Percentiles rank a stretch among this genome's conserved stretches.
phyloP scores from a whole-genome alignment of 2,329 filamentous ascomycete species.

The Pseudocercospora ulei region DNA sequence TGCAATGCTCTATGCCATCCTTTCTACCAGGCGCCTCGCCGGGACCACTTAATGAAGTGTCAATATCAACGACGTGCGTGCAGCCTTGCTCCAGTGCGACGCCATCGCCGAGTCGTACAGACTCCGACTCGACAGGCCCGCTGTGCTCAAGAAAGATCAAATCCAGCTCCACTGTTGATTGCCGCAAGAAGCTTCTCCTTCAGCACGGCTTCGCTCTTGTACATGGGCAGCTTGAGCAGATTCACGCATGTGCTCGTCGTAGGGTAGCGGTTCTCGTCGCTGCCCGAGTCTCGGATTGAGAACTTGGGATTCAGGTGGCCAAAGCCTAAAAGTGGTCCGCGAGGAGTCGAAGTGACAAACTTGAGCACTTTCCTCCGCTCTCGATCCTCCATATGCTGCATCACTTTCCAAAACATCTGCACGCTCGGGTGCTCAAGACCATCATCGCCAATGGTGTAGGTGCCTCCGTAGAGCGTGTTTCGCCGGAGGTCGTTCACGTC shows the following conservation, averaged over 20 bases:
- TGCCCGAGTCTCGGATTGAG: slow-evolving; percentile 74
- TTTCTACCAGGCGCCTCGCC: slow-evolving; percentile 6
- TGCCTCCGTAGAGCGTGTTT: slow-evolving; percentile 77
- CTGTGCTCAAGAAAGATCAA: slow-evolving; percentile 63
- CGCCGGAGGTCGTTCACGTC: slow-evolving; percentile 74
- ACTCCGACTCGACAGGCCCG: no score
- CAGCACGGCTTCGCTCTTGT: slow-evolving; percentile 55
- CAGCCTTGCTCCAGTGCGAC: neutral
- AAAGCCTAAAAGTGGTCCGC: slow-evolving; percentile 83
- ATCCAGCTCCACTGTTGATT: slow-evolving; percentile 79
- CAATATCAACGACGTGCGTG: neutral
- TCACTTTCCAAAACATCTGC: slow-evolving; percentile 81
- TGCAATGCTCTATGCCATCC: slow-evolving; percentile 1
- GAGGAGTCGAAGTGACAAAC: slow-evolving; percentile 87
- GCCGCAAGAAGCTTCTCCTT: slow-evolving; percentile 80
- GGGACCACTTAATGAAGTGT: neutral
- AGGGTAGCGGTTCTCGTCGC: slow-evolving; percentile 67
- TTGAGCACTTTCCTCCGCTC: slow-evolving; percentile 81
- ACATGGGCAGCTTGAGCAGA: slow-evolving; percentile 80
- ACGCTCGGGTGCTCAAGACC: slow-evolving; percentile 75
- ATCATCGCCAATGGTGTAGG: slow-evolving; percentile 86
- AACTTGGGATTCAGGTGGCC: slow-evolving; percentile 74
- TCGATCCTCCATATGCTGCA: slow-evolving; percentile 62
- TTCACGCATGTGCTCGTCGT: slow-evolving; percentile 97
- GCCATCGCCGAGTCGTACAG: no score